A percentile compares a stretch with the other conserved stretches of the same genome.
These are phyloP conservation scores for Ogataea naganishii DNA, from an alignment of 805 yeast species.

Conservation along the genomic window DNA sequence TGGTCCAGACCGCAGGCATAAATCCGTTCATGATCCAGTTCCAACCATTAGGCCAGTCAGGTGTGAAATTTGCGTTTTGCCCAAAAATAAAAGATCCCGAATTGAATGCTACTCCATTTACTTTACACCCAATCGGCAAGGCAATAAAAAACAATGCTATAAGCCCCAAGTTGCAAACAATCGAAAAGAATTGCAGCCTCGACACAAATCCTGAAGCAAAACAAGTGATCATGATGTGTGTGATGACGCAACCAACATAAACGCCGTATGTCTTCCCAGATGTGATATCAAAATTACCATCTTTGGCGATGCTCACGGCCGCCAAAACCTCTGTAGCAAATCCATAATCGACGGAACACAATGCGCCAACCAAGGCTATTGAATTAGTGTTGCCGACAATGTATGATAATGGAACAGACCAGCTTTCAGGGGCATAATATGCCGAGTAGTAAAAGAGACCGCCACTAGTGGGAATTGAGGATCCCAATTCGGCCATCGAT, in stretches of 20 bases:
- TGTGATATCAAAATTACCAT: constrained; percentile 29
- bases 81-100: constrained; percentile 27
- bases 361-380: constrained; percentile 31
- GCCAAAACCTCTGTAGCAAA: constrained; percentile 31
- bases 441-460: constrained; percentile 61
- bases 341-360: constrained; percentile 34
- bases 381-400: constrained; percentile 33
- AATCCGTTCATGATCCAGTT: constrained; percentile 29
- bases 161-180: constrained; percentile 23
- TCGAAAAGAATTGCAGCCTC: constrained; percentile 28
- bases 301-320: constrained; percentile 28
- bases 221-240: constrained; percentile 26
- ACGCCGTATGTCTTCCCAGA: constrained; percentile 30
- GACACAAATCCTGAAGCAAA: constrained; percentile 29
- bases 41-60: constrained; percentile 29
- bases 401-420: constrained; percentile 27
- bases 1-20: constrained; percentile 41
- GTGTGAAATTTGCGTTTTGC: constrained; percentile 19
- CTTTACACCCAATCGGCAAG: constrained; percentile 30
- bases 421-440: constrained; percentile 28
- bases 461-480: constrained; percentile 63
- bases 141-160: constrained; percentile 33
- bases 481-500: constrained; percentile 53
- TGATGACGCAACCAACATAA: constrained; percentile 28
- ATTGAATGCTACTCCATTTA: constrained; percentile 19